These are phyloP conservation scores for Kazachstania taianensis DNA, from an alignment of 805 yeast genomes.

Conservation along the genomic window DNA sequence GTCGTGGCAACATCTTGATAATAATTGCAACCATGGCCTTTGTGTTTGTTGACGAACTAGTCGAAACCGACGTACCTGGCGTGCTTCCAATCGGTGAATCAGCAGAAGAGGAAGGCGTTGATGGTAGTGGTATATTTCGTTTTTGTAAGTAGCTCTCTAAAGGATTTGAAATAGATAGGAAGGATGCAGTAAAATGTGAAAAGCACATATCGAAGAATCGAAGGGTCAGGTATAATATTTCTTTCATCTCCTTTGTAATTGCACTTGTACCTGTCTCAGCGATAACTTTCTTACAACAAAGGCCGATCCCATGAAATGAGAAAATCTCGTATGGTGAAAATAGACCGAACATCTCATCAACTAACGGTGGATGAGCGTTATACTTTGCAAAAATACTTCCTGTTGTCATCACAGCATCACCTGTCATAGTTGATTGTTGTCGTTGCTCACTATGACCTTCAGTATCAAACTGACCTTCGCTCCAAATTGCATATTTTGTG, in stretches of 20 bases:
- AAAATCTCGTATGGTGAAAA: constrained; percentile 22
- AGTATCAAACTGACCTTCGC: constrained; percentile 1
- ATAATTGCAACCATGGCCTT: constrained; percentile 7
- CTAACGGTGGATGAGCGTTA: constrained; percentile 13
- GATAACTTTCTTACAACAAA: constrained; percentile 12
- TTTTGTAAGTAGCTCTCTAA: constrained; percentile 15
- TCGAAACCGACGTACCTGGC: not conserved
- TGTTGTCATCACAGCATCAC: not conserved
- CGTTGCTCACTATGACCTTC: no score
- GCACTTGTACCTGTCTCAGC: constrained; percentile 1
- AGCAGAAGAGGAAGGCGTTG: constrained; percentile 12
- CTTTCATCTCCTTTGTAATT: constrained; percentile 36
- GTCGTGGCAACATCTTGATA: constrained; percentile 19
- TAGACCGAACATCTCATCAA: constrained; percentile 25
- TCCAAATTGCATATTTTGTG: constrained; percentile 14
- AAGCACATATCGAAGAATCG: constrained; percentile 24
- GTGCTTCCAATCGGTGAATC: not conserved
- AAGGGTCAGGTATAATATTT: constrained; percentile 22
- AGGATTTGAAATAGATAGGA: constrained; percentile 20
- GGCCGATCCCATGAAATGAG: constrained; percentile 26
- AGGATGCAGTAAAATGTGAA: constrained; percentile 14
- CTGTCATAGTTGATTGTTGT: not conserved
- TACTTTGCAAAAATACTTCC: not conserved
- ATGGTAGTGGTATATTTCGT: constrained; percentile 19
- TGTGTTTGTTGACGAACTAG: not conserved